Conservation (phyloP, 2,329 filamentous ascomycete species). For the Apiospora malaysiana region DNA sequence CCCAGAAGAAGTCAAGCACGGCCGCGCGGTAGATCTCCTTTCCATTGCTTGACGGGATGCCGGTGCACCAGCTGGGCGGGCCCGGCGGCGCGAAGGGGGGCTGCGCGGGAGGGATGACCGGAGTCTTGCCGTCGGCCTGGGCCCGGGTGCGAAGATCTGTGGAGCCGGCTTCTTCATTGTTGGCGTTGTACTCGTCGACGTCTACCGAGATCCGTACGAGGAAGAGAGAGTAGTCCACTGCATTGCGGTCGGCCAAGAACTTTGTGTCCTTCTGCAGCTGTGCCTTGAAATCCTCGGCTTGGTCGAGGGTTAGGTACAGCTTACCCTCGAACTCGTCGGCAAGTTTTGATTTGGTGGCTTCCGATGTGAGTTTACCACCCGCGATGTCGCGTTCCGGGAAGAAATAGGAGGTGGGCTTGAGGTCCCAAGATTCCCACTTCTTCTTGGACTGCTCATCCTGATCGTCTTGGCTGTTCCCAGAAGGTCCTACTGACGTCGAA, state of each 20-base stretch:
- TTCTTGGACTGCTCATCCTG: conserved; percentile 41
- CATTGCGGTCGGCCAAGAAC: conserved; percentile 66
- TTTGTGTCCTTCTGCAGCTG: conserved; percentile 66
- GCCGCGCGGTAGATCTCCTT: conserved; percentile 72
- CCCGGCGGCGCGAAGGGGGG: conserved; percentile 42
- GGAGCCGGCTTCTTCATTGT: neutral
- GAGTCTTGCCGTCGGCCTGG: conserved; percentile 12
- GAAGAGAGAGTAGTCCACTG: conserved; percentile 79
- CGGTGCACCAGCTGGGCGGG: conserved; percentile 64
- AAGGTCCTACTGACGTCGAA: neutral
- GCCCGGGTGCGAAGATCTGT: neutral
- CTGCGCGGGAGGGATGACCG: conserved; percentile 33
- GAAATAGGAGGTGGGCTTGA: conserved; percentile 78
- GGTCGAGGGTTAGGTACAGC: conserved; percentile 58
- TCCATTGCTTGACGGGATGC: conserved; percentile 64
- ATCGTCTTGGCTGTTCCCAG: conserved; percentile 36
- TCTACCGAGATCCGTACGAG: conserved; percentile 57
- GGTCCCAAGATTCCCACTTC: conserved; percentile 74
- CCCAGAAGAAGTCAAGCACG: conserved; percentile 80
- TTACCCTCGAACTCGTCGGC: conserved; percentile 73
- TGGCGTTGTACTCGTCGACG: neutral
- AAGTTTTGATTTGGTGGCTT: conserved; percentile 69
- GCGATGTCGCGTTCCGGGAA: conserved; percentile 76
- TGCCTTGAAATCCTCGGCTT: conserved; percentile 61
- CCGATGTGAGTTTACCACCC: conserved; percentile 64